Base-by-base conservation (phyloP, 345 rosid genomes). In the Eucalyptus rudis region DNA sequence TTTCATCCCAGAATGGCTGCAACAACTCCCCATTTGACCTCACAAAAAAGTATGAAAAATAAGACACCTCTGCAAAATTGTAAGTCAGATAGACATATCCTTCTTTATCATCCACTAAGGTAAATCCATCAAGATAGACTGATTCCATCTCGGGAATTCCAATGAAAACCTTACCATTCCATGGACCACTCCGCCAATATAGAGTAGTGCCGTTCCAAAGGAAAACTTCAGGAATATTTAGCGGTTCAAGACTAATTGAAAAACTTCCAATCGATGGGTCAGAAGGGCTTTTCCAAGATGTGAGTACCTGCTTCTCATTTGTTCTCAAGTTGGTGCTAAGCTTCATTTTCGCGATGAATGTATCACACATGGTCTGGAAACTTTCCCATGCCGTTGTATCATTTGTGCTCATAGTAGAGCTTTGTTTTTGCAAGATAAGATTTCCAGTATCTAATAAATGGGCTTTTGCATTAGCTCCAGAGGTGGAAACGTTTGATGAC, bases 361-460 rank as follows among this genome's bases (percentile, higher is more conserved):
- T 43, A 85, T 94, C 87, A 5, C 89, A 88, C 49, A 95, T 94
- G 25, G 68, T 92, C 87, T 92, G 87, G 50, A 95, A 95, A 88
- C 97, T 96, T 90, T 96, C 92, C 98, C 97, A 96, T 1, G 90
- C 13, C 9, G 13, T 90, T 29, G 59, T 89, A 25, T 25, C 9
- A 51, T 49, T 49, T 15, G 22, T 24, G 20, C 52, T n/a, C 4
- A 54, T 13, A 27, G 11, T 87, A 17, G 79, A 58, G 3, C 80
- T 88, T 91, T 90, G 10, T 45, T 91, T 93, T 68, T 43, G 83
- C 90, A 96, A 51, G 40, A 88, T 89, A 56, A 96, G 94, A 87
- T 95, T 94, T 86, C 98, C 97, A 5, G 91, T 56, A 54, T 95
- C 93, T 81, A 88, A 43, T 33, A 96, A 91, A 88, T 88, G 89